Percentiles rank a stretch among this genome's conserved stretches.
These are phyloP conservation scores for Cyberlindnera petersonii DNA, from an alignment of 805 yeast genomes.

Conservation along the genomic window DNA sequence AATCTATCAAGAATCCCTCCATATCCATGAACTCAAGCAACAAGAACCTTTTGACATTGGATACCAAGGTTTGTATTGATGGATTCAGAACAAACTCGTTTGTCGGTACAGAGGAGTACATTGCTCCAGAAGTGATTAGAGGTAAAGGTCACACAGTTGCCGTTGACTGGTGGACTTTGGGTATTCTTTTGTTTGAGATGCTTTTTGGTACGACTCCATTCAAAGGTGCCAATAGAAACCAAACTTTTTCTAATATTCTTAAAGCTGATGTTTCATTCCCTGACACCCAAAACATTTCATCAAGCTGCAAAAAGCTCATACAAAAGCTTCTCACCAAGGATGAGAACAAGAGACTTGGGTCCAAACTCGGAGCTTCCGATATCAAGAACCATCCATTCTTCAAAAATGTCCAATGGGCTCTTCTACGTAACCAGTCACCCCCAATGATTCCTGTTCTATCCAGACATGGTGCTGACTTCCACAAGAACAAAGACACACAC, in stretches of 20 bases:
- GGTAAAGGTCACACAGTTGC: conserved; percentile 98
- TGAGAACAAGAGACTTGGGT: conserved; percentile 84
- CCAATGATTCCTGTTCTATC: conserved; percentile 89
- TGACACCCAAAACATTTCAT: conserved; percentile 62
- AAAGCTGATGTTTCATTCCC: conserved; percentile 81
- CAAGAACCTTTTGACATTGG: conserved; percentile 60
- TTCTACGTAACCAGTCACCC: conserved; percentile 86
- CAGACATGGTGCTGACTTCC: conserved; percentile 48
- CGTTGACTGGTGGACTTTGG: conserved; percentile 99
- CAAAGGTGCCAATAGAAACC: conserved; percentile 84
- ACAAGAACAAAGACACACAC: conserved; percentile 28
- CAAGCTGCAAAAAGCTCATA: conserved; percentile 74
- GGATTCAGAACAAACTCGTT: conserved; percentile 96
- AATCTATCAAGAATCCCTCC: conserved; percentile 70
- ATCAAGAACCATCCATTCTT: conserved; percentile 88
- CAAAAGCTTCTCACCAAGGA: conserved; percentile 83
- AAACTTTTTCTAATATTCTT: conserved; percentile 83
- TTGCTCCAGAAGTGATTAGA: conserved; percentile 96
- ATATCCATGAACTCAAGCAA: conserved; percentile 34
- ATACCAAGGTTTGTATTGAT: conserved; percentile 92
- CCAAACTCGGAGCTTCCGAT: conserved; percentile 92
- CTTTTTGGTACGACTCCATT: conserved; percentile 94
- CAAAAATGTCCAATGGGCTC: conserved; percentile 92
- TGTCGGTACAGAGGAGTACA: conserved; percentile 98
- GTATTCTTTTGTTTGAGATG: conserved; percentile 92